A percentile compares a stretch with the other conserved stretches of the same genome.
These are phyloP conservation scores for Pythium volutum DNA, from an alignment of 352 stramenopile genomes.

Conservation along the genomic window DNA sequence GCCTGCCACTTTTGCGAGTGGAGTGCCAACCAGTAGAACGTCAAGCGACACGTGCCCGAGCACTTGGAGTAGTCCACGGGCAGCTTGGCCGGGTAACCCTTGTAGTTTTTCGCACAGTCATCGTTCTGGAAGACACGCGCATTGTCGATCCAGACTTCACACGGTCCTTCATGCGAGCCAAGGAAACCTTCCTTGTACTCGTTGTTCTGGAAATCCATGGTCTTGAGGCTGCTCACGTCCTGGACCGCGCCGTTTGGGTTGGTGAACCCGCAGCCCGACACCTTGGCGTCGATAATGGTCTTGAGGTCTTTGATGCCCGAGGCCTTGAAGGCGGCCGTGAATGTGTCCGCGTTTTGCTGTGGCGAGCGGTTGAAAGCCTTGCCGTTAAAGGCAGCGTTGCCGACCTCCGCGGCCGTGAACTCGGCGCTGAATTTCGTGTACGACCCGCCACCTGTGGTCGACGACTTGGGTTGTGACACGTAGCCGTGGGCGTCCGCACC, in stretches of 20 bases:
- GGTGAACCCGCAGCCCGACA: background rate
- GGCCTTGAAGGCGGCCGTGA: background rate
- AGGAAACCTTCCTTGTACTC: constrained; percentile 49
- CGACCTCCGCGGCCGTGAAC: constrained; percentile 20
- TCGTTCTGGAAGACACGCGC: constrained; percentile 30
- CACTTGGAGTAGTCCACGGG: constrained; percentile 49
- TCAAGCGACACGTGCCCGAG: constrained; percentile 32
- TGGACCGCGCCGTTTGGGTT: background rate
- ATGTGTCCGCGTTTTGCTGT: constrained; percentile 12
- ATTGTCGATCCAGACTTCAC: constrained; percentile 30
- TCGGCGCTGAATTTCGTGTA: constrained; percentile 31
- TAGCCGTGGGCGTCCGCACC: constrained; percentile 24
- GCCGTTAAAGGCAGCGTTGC: constrained; percentile 31
- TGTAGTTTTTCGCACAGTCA: constrained; percentile 42
- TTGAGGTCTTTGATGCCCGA: background rate
- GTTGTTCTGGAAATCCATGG: constrained; percentile 42
- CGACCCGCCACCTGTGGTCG: constrained; percentile 21
- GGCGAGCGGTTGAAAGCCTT: constrained; percentile 29
- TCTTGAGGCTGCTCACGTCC: constrained; percentile 31
- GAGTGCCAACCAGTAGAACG: constrained; percentile 34
- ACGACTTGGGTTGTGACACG: constrained; percentile 23
- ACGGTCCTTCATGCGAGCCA: constrained; percentile 27
- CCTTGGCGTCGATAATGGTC: background rate
- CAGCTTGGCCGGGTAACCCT: constrained; percentile 37
- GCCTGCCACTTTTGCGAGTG: constrained; percentile 29